phyloP scores from a whole-genome alignment of 2,329 filamentous ascomycete genomes.

The Hymenoscyphus fructigenus region DNA sequence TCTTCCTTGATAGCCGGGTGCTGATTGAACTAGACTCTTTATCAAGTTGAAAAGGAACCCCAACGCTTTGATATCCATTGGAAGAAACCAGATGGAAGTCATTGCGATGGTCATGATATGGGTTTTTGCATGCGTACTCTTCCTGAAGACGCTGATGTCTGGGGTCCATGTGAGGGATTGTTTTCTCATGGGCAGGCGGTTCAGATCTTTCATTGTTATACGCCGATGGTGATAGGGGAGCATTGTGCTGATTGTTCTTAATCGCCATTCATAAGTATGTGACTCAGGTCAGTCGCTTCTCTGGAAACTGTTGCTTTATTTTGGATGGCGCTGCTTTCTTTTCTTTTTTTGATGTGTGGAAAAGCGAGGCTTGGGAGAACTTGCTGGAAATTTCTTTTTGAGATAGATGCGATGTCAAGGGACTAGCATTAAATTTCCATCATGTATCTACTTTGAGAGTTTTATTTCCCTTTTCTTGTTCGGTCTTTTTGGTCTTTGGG shows the following conservation, averaged over 20 bases:
- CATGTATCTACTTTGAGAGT: too few relatives aligned
- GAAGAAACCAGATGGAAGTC: background rate
- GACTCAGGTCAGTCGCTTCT: background rate
- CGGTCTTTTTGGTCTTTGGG: too few relatives aligned
- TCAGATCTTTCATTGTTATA: background rate
- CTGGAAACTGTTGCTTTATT: too few relatives aligned
- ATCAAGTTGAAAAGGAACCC: background rate
- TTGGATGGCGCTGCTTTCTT: too few relatives aligned
- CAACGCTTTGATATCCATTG: background rate
- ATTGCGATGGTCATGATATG: background rate
- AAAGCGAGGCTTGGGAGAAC: too few relatives aligned
- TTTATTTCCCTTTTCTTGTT: too few relatives aligned
- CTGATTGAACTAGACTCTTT: background rate
- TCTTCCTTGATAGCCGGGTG: too few relatives aligned
- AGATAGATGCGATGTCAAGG: background rate
- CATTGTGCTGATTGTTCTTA: background rate
- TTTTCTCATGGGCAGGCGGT: background rate
- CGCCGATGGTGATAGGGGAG: background rate
- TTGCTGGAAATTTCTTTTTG: too few relatives aligned
- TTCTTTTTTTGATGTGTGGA: too few relatives aligned
- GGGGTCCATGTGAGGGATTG: background rate
- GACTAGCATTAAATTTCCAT: too few relatives aligned
- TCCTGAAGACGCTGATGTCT: background rate
- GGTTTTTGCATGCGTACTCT: background rate
- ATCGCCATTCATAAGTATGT: background rate